Base-by-base conservation (phyloP, 1,284 basidiomycete species). In the Anthracocystis panici-leucophaei region DNA sequence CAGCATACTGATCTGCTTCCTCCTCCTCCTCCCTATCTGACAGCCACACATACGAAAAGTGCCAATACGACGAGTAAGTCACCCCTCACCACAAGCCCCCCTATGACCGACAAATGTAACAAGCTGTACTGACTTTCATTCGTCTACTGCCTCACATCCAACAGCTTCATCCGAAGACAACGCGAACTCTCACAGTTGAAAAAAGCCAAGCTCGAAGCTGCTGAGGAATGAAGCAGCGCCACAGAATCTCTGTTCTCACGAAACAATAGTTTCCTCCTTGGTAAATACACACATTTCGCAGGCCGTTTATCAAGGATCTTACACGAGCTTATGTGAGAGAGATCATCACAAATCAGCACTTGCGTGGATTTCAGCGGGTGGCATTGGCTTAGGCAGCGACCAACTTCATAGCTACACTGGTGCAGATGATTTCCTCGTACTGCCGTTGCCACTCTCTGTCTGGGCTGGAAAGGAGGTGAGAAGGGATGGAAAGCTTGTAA, bases 31-130 rank as follows among this genome's bases (percentile, higher is more conserved):
- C 25, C 27, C 27, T 27, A 27, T 27, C 27, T 27, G 27, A 20
- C 59, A 82, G 81, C 31, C 81, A 82, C 79, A 80, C 76, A 61
- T 82, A 82, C 58, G 81, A 82, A 59, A 81, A 81, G 66, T 82
- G 79, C 74, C 80, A 82, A 69, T 82, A 82, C 68, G 80, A 82
- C 62, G 80, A 82, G 80, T 82, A 67, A 79, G 80, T 41, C 14
- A 49, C 49, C 42, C 12, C 12, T 29, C 27, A 29, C 16, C 2
- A 9, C n/a, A 33, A 33, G 5, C 16, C 6, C 21, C 9, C 6
- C 21, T 11, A 38, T 2, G 12, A 14, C 12, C 27, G 10, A 16
- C 31, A 21, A n/a, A 6, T 16, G 25, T 12, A 12, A 18, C 46
- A 29, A 14, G 27, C 46, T 20, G 23, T 31, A 16, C 27, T 46